Evolutionary conservation across 2,329 filamentous ascomycete species (phyloP), one percentile per base, ranked within the genome.

Genomic region (Cercospora sp.): DNA sequence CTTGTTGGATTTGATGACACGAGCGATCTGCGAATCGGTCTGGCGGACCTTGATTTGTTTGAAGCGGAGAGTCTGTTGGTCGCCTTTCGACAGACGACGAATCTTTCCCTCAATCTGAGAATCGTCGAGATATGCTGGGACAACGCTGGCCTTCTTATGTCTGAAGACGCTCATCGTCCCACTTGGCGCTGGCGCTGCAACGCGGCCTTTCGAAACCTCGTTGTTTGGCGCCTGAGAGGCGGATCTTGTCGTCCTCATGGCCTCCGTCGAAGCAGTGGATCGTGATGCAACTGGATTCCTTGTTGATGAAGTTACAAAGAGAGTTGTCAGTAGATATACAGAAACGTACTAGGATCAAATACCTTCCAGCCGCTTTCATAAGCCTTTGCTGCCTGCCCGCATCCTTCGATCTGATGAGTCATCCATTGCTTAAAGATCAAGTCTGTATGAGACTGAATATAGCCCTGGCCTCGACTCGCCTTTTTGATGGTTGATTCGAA

Each of bases 41-140:
- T 69, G 58, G 23, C 63, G 62, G 13, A 71, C 53, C 23, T 65
- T 69, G 5, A 36, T 18, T 65, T 68, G 70, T 28, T 72, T 72
- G 23, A 66, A 36, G 12, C 45, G 48, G 5, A 69, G 60, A 3
- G 69, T 59, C 13, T 40, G 28, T 1, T 58, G 26, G 16, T 68
- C 60, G 7, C 16, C 51, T 26, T 31, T 48, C 8, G 59, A 60
- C 5, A 70, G 26, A 2, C n/a, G 31, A 18, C 18, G 18, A 6
- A 68, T 13, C 18, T 51, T 51, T 2, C 18, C 8, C 18, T 26
- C 45, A 7, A 51, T 9, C 1, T 51, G 45, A 13, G 45, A 23
- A 4, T 51, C 45, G 20, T 51, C 45, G 45, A 51, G 45, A 23
- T 51, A 51, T 5, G 10, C 45, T 51, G 45, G 20, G 20, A 13